Percentiles rank a stretch among this genome's conserved stretches.
These are phyloP conservation scores for Chalciporus sp. DNA, from an alignment of 1,284 basidiomycete species.

Conservation along the genomic window DNA sequence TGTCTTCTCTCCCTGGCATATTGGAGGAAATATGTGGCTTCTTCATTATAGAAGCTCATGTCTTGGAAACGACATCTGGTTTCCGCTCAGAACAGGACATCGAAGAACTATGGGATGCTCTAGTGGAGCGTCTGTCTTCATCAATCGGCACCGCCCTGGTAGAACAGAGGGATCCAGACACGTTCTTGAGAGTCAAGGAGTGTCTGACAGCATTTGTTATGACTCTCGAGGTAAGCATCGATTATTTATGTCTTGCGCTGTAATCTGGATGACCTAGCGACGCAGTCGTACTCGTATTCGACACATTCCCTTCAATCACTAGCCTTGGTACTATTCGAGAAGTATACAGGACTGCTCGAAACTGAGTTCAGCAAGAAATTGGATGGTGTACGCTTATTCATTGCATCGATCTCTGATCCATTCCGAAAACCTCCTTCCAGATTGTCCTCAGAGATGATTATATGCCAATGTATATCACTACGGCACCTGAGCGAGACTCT, in stretches of 20 bases:
- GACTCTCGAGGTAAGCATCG: conserved; percentile 79
- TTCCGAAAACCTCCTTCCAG: conserved; percentile 41
- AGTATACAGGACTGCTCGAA: conserved; percentile 85
- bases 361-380: conserved; percentile 83
- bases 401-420: neutral
- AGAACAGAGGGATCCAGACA: conserved; percentile 80
- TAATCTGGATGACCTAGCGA: conserved; percentile 12
- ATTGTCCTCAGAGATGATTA: conserved; percentile 90
- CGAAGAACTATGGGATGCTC: conserved; percentile 94
- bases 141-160: conserved; percentile 77
- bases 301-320: conserved; percentile 84
- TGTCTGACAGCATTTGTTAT: conserved; percentile 86
- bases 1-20: conserved; percentile 60
- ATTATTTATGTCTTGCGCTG: neutral
- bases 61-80: conserved; percentile 81
- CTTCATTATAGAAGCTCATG: conserved; percentile 96
- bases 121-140: conserved; percentile 77
- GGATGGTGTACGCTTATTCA: conserved; percentile 59
- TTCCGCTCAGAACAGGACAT: conserved; percentile 92
- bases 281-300: conserved; percentile 83
- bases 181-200: conserved; percentile 86
- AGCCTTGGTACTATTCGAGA: conserved; percentile 87
- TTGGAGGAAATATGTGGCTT: conserved; percentile 98
- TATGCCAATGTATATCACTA: conserved; percentile 86
- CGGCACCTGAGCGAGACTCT: conserved; percentile 70